A percentile compares a stretch with the other conserved stretches of the same genome.
Evolutionary conservation across 139 green algal genomes (phyloP).

Genomic region (Dunaliella primolecta): DNA sequence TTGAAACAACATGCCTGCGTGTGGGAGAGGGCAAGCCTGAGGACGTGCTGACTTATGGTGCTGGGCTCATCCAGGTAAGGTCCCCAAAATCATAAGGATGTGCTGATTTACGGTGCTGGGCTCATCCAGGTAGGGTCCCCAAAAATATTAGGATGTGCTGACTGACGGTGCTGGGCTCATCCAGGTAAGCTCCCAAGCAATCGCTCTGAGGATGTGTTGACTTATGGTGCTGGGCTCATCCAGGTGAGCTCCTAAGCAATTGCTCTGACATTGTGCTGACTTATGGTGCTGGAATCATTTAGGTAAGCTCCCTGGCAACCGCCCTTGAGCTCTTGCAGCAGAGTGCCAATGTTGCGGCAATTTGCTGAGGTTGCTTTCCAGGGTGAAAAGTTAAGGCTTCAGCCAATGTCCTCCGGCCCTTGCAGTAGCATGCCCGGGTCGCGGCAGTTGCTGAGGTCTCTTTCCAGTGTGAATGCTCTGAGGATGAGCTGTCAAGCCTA

Average conservation of each 20-base stretch:
- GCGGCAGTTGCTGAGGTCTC: too few relatives aligned
- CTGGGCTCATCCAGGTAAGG: slow-evolving; percentile 79
- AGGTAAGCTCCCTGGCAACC: slow-evolving; percentile 42
- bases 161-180: slow-evolving; percentile 84
- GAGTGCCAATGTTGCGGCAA: too few relatives aligned
- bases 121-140: slow-evolving; percentile 68
- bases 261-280: slow-evolving; percentile 60
- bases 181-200: slow-evolving; percentile 48
- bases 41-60: slow-evolving; percentile 72
- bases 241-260: slow-evolving; percentile 49
- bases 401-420: too few relatives aligned
- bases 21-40: slow-evolving; percentile 42
- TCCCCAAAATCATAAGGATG: slow-evolving; percentile 27
- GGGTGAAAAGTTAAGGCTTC: too few relatives aligned
- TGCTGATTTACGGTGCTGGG: slow-evolving; percentile 80
- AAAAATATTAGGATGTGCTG: slow-evolving; percentile 48
- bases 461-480: too few relatives aligned
- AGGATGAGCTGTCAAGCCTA: too few relatives aligned
- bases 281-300: slow-evolving; percentile 80
- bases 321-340: too few relatives aligned
- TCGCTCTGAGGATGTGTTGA: slow-evolving; percentile 58
- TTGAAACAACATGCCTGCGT: slow-evolving; percentile 72
- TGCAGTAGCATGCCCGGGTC: too few relatives aligned
- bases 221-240: slow-evolving; percentile 80
- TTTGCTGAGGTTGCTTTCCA: too few relatives aligned